phyloP scores from a whole-genome alignment of 179 eudicot genomes.

The Amaranthus tricolor region DNA sequence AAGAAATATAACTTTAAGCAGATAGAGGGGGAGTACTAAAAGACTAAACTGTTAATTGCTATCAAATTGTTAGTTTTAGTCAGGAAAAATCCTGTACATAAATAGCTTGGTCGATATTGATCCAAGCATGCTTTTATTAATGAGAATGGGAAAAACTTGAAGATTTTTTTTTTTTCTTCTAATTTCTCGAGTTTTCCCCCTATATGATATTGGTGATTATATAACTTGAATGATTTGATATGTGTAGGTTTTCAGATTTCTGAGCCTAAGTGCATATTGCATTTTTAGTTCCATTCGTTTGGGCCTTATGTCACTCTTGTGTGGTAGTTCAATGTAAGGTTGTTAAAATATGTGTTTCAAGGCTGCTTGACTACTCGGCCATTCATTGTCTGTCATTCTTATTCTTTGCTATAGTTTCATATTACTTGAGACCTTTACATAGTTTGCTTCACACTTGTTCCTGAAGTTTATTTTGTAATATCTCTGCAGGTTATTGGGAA shows the following conservation, averaged over 20 bases:
- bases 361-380: neutral
- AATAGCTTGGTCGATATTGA: neutral
- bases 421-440: neutral
- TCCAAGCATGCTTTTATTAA: neutral
- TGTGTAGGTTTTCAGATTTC: neutral
- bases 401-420: neutral
- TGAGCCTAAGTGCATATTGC: neutral
- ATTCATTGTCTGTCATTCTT: neutral
- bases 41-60: neutral
- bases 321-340: neutral
- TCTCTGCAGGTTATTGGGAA: constrained; percentile 79
- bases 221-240: neutral
- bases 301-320: neutral
- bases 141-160: neutral
- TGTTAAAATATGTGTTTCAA: neutral
- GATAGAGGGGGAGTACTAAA: too few species aligned
- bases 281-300: neutral
- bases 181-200: neutral
- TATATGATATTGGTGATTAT: neutral
- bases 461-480: constrained; percentile 17
- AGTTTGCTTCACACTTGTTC: neutral
- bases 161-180: neutral
- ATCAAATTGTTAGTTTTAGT: neutral
- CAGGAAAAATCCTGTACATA: neutral
- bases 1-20: too few species aligned